A percentile compares a stretch with the other conserved stretches of the same genome.
These are phyloP conservation scores for Suillus fuscotomentosus DNA, from an alignment of 768 basidiomycete genomes.

Conservation along the genomic window DNA sequence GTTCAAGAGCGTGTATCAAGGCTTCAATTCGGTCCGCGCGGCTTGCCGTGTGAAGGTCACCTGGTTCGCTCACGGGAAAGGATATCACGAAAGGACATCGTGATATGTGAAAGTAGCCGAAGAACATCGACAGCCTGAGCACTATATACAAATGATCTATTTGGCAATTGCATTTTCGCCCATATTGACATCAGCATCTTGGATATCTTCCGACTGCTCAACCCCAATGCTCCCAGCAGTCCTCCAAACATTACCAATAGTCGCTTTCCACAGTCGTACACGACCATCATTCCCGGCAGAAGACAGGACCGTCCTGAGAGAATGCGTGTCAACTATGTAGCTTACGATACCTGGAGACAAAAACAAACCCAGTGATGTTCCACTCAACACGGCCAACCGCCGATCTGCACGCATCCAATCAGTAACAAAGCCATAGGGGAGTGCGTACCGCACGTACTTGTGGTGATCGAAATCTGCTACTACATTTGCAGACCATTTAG, in stretches of 20 bases:
- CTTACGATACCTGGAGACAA: not conserved
- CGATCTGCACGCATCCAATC: constrained; percentile 42
- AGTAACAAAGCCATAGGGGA: constrained; percentile 1
- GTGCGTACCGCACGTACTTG: constrained; percentile 43
- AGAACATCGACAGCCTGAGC: not conserved
- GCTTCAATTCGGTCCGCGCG: not conserved
- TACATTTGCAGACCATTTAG: constrained; percentile 67
- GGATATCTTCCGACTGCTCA: constrained; percentile 62
- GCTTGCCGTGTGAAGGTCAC: not conserved
- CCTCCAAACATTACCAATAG: constrained; percentile 81
- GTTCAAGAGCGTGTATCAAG: not conserved
- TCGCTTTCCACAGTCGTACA: constrained; percentile 82
- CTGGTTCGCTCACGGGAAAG: not conserved
- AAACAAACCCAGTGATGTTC: constrained; percentile 79
- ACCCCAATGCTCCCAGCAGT: constrained; percentile 80
- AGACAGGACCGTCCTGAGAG: constrained; percentile 72
- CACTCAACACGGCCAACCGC: constrained; percentile 87
- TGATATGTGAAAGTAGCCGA: not conserved
- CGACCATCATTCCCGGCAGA: constrained; percentile 84
- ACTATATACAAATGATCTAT: constrained; percentile 15
- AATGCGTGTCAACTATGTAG: constrained; percentile 2
- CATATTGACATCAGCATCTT: constrained; percentile 44
- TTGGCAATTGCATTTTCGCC: constrained; percentile 38
- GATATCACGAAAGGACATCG: not conserved
- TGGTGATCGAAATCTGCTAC: constrained; percentile 90